Conservation (phyloP, 2,329 filamentous ascomycete genomes). For the Pseudogymnoascus sp. region DNA sequence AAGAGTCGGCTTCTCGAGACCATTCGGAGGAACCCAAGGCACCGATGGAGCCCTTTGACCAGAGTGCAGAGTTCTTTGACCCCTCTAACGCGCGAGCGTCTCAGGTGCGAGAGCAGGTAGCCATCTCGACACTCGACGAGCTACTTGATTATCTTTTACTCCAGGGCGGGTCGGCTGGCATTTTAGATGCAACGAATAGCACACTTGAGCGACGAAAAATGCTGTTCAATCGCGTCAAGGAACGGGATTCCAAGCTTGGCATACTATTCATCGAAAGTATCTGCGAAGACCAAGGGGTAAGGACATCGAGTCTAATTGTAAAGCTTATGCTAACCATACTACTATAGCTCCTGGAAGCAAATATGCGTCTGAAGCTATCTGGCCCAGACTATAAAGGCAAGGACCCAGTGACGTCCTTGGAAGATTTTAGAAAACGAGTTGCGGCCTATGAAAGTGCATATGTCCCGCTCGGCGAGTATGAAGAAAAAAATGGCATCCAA, state of each 20-base stretch:
- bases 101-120: conserved; percentile 81
- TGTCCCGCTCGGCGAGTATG: conserved; percentile 80
- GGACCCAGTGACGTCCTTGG: conserved; percentile 75
- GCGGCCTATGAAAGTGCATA: conserved; percentile 92
- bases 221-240: conserved; percentile 75
- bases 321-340: conserved; percentile 13
- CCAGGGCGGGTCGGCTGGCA: conserved; percentile 80
- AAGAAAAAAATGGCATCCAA: conserved; percentile 84
- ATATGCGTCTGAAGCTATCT: conserved; percentile 94
- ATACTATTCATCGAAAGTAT: conserved; percentile 94
- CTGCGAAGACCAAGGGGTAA: conserved; percentile 69
- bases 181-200: conserved; percentile 96
- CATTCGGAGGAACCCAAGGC: conserved; percentile 11
- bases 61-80: conserved; percentile 91
- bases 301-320: not conserved
- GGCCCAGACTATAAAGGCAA: conserved; percentile 95
- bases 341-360: conserved; percentile 70
- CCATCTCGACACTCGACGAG: conserved; percentile 87
- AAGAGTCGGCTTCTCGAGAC: conserved; percentile 11
- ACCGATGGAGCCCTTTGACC: conserved; percentile 60
- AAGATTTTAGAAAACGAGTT: conserved; percentile 89
- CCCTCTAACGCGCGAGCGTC: conserved; percentile 78
- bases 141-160: conserved; percentile 81
- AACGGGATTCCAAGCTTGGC: conserved; percentile 77
- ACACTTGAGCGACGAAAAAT: conserved; percentile 78